Base-by-base conservation (phyloP, 768 basidiomycete genomes). In the Boletales sp. region DNA sequence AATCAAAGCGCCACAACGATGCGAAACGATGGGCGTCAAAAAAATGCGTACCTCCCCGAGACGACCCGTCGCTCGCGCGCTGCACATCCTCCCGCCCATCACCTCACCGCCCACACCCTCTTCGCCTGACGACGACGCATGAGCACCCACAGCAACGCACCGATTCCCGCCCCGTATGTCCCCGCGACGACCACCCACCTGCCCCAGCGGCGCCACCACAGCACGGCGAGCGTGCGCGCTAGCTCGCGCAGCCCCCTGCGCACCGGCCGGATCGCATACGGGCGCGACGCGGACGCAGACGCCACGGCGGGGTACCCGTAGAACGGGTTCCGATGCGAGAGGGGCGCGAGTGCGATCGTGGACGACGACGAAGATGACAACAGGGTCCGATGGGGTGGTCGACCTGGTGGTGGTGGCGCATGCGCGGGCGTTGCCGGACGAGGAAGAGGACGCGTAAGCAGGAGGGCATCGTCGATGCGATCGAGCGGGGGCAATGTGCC, bases 191-290 rank as follows among this genome's bases (percentile, higher is more conserved):
- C 42, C 45, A 35, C 42, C 45, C 45, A 82, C 64, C 64, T 67
- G 40, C 72, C 69, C 86, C 87, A 88, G 30, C 80, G 77, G 53
- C 73, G 68, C 86, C 87, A 87, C 67, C 83, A 83, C 12, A 90
- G 72, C 32, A 73, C 60, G 4, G 72, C 71, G 24, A 90, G 75
- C 3, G 87, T 90, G 38, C 74, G 74, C 18, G 74, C 60, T 21
- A 90, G 75, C 62, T 88, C 86, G 56, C 84, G 77, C 53, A 84
- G 85, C 46, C 87, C 79, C 49, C 80, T 77, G 31, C 82, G 85
- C 35, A 84, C 84, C 62, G 82, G 74, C 34, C 74, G 76, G 54
- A 86, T 72, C 14, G 70, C 66, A 43, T 75, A 69, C 14, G 75
- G 68, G 8, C 41, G 24, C 24, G 24, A 27, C 24, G 24, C 44